Evolutionary conservation across 192 early-diverging fungal genomes (phyloP), one percentile per base, ranked within the genome.

Genomic region (Backusella mclennaniae): DNA sequence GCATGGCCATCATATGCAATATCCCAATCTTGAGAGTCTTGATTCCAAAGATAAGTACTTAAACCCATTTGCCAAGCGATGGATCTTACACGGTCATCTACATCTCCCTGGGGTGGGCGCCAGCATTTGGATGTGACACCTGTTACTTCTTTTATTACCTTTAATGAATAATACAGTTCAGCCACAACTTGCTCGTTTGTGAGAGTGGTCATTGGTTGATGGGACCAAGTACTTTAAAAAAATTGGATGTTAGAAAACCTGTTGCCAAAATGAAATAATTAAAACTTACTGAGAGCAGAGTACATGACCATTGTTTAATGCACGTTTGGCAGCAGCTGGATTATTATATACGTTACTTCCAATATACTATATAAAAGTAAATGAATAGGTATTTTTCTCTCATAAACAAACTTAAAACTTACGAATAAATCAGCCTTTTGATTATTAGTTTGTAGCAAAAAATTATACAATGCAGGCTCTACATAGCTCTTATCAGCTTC

Each of bases 111-210:
- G 9, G 89, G 87, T 38, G 74, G 74, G 46, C 89, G 85, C 80
- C 83, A 89, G 78, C 85, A 88, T 42, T 83, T 79, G 9, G 86
- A 77, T 46, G 76, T 80, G 35, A 84, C 77, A 35, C 86, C 86
- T 29, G 84, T 87, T 11, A 78, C 76, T 35, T 87, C 83, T 74
- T 83, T 80, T 17, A 87, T 78, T 4, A 80, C 69, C 26, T 78
- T 69, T 21, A 79, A 75, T 15, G 84, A 84, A 81, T 82, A 87
- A 68, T 86, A 79, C 49, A 87, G 66, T 75, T 90, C 87, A 59
- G 84, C 85, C 1, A 89, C 78, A 36, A 89, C 83, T 66, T 88
- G 83, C 67, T 88, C 88, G 59, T 87, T 87, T 19, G 89, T 83
- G 33, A 89, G 53, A 3, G 80, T 72, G 0, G 87, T 84, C 79